Percentiles rank a stretch among this genome's conserved stretches.
phyloP scores from a whole-genome alignment of 257 asterid species.

The Solanum ossicruentum region DNA sequence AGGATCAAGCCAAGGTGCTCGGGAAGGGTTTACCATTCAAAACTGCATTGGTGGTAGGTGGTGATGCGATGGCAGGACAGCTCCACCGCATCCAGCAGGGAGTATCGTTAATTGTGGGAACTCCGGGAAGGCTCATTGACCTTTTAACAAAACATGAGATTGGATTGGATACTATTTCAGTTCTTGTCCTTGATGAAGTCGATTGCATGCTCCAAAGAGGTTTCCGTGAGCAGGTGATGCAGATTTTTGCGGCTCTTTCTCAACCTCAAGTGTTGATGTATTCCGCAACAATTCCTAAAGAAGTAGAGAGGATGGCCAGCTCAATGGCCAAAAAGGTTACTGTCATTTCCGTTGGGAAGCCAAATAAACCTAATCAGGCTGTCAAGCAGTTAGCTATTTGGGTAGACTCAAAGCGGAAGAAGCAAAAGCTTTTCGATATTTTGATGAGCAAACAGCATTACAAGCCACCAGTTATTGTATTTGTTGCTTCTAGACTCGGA shows the following conservation, averaged over 20 bases:
- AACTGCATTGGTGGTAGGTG: slow-evolving; percentile 91
- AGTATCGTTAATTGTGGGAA: slow-evolving; percentile 77
- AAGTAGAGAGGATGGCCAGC: slow-evolving; percentile 57
- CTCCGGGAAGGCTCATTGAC: slow-evolving; percentile 90
- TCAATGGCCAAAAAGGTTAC: slow-evolving; percentile 49
- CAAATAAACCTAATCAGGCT: slow-evolving; percentile 52
- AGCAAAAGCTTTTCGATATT: slow-evolving; percentile 85
- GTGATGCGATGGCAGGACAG: slow-evolving; percentile 86
- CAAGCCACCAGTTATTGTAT: slow-evolving; percentile 82
- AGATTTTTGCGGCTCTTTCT: slow-evolving; percentile 57
- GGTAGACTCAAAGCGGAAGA: slow-evolving; percentile 85
- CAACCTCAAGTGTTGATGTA: slow-evolving; percentile 88
- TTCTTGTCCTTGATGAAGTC: slow-evolving; percentile 83
- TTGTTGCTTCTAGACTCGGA: slow-evolving; percentile 83
- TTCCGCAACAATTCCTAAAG: slow-evolving; percentile 78
- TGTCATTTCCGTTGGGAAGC: slow-evolving; percentile 57
- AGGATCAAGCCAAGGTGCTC: slow-evolving; percentile 81
- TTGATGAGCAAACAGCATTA: slow-evolving; percentile 73
- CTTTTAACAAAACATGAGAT: slow-evolving; percentile 68
- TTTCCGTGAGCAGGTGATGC: slow-evolving; percentile 82
- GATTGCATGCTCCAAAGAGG: slow-evolving; percentile 84
- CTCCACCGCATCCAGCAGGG: slow-evolving; percentile 72
- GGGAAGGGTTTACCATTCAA: slow-evolving; percentile 88
- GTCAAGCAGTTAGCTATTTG: slow-evolving; percentile 81
- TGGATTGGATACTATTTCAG: slow-evolving; percentile 47